These are phyloP conservation scores for Xenoacremonium recifei DNA, from an alignment of 2,329 filamentous ascomycete genomes.

Conservation along the genomic window DNA sequence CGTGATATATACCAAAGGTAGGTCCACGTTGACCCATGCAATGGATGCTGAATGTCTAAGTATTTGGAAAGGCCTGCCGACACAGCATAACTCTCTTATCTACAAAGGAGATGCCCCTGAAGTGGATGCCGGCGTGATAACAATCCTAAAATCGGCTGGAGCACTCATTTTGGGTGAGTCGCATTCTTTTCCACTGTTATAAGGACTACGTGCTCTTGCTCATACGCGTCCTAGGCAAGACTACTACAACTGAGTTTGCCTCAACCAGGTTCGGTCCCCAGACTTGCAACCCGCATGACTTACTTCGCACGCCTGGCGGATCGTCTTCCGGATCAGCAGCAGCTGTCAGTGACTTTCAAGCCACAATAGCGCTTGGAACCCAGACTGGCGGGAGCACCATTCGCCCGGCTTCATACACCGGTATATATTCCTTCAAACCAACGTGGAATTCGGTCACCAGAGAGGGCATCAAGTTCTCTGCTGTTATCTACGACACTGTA, in stretches of 20 bases:
- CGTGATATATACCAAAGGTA: constrained; percentile 56
- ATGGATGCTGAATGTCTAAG: neutral
- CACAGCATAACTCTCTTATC: constrained; percentile 53
- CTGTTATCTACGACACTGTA: constrained; percentile 58
- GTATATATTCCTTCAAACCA: constrained; percentile 62
- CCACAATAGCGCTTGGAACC: constrained; percentile 58
- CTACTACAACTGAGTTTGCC: constrained; percentile 62
- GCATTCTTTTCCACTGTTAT: neutral
- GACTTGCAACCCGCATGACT: constrained; percentile 63
- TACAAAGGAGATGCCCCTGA: constrained; percentile 45
- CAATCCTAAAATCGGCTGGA: constrained; percentile 50
- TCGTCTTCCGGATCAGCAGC: constrained; percentile 66
- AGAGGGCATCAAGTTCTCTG: constrained; percentile 58
- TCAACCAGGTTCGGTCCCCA: constrained; percentile 48
- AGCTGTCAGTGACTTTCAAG: constrained; percentile 62
- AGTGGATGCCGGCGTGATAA: constrained; percentile 51
- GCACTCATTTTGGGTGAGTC: constrained; percentile 47
- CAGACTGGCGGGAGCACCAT: constrained; percentile 65
- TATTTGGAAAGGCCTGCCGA: constrained; percentile 21
- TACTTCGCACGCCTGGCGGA: constrained; percentile 61
- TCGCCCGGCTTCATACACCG: constrained; percentile 61
- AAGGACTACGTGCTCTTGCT: neutral
- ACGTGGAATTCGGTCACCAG: constrained; percentile 61
- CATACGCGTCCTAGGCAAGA: constrained; percentile 27
- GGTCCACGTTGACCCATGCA: neutral